These are phyloP conservation scores for Kazachstania taianensis DNA, from an alignment of 805 yeast genomes.

Conservation along the genomic window DNA sequence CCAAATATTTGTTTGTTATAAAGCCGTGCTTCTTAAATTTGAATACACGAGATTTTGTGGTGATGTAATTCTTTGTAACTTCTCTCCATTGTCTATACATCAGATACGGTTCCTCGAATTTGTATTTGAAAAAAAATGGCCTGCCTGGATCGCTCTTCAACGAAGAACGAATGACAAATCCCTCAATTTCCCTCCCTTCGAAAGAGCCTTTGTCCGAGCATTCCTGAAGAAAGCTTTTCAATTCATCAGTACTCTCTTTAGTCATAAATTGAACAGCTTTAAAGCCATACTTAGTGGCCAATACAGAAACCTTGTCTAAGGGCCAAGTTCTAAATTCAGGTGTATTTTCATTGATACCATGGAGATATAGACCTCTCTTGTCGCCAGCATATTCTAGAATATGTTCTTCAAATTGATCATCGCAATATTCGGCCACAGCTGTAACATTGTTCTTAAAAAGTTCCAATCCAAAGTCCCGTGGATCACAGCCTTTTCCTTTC, in stretches of 20 bases:
- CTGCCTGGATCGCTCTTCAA: conserved; percentile 9
- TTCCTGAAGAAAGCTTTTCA: conserved; percentile 44
- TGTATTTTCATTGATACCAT: conserved; percentile 71
- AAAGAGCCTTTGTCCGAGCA: conserved; percentile 61
- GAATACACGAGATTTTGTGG: conserved; percentile 26
- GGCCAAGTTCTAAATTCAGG: conserved; percentile 55
- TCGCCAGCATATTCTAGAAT: conserved; percentile 62
- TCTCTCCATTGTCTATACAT: conserved; percentile 89
- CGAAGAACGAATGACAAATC: conserved; percentile 78
- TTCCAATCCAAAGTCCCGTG: conserved; percentile 43
- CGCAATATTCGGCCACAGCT: conserved; percentile 88
- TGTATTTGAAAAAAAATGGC: conserved; percentile 80
- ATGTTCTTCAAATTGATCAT: conserved; percentile 90
- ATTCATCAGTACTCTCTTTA: conserved; percentile 30
- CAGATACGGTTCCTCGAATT: conserved; percentile 90
- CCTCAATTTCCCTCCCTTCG: conserved; percentile 71
- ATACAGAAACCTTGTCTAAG: conserved; percentile 45
- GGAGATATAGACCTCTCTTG: conserved; percentile 74
- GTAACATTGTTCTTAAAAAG: conserved; percentile 50
- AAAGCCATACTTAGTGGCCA: conserved; percentile 67
- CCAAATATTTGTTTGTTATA: conserved; percentile 57
- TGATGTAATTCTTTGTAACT: conserved; percentile 53
- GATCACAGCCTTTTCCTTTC: conserved; percentile 28
- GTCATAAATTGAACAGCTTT: conserved; percentile 40
- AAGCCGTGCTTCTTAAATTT: conserved; percentile 43